Percentiles rank a stretch among this genome's conserved stretches.
Evolutionary conservation across 176 grass and related monocot species (phyloP).

Genomic region (Calamus simplicifolius): DNA sequence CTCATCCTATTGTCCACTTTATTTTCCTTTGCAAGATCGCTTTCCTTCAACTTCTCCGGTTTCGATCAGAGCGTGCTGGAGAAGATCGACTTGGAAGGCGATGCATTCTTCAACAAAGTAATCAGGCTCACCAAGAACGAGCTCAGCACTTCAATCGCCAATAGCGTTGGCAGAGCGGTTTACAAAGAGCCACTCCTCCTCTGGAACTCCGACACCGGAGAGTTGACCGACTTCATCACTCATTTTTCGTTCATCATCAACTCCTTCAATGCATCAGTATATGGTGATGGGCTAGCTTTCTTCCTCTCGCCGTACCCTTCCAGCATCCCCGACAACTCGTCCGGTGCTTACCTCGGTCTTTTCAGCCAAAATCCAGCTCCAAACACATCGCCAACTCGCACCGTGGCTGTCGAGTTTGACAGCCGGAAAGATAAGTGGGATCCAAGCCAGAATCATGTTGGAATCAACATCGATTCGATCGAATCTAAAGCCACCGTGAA

Average conservation of each 20-base stretch:
- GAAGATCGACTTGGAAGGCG: conserved; percentile 27
- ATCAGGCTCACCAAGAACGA: conserved; percentile 55
- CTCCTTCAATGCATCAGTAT: neutral
- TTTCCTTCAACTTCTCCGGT: conserved; percentile 46
- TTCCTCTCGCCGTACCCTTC: conserved; percentile 53
- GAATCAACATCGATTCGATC: conserved; percentile 44
- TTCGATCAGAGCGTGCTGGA: conserved; percentile 1
- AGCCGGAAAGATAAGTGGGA: conserved; percentile 33
- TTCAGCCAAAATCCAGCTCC: conserved; percentile 18
- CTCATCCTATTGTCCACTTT: conserved; percentile 14
- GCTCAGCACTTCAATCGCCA: conserved; percentile 8
- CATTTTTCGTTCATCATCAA: conserved; percentile 47
- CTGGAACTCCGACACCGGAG: conserved; percentile 35
- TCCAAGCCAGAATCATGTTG: conserved; percentile 42
- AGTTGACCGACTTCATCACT: conserved; percentile 47
- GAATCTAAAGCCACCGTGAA: conserved; percentile 27
- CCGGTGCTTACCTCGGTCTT: conserved; percentile 34
- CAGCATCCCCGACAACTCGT: conserved; percentile 22
- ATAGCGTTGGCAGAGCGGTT: conserved; percentile 39
- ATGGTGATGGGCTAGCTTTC: conserved; percentile 54
- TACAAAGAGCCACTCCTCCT: conserved; percentile 39
- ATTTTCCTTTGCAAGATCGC: conserved; percentile 16
- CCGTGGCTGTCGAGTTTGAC: conserved; percentile 57
- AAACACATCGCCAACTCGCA: conserved; percentile 5
- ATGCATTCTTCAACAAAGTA: conserved; percentile 42